Evolutionary conservation across 140 eudicot species (phyloP).

Genomic region (Senecio squalidus): DNA sequence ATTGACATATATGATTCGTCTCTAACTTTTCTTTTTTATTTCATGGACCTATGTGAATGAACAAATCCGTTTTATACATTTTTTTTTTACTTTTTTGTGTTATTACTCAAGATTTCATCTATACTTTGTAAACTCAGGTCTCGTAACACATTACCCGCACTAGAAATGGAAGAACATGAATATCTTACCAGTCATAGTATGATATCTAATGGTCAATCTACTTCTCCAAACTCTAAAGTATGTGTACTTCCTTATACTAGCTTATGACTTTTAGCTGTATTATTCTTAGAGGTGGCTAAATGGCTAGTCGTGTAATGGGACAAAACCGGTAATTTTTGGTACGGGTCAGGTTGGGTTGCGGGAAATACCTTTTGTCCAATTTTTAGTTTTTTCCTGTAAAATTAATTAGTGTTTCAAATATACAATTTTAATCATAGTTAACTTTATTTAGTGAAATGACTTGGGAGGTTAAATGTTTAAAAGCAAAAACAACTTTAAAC

Average conservation of each 20-base stretch:
- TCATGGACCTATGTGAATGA: slow-evolving; percentile 5
- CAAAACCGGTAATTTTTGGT: no score
- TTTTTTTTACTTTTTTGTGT: neutral
- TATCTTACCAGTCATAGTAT: slow-evolving; percentile 14
- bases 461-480: neutral
- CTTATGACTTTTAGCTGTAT: neutral
- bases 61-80: neutral
- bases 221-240: slow-evolving; percentile 42
- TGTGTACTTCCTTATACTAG: slow-evolving; percentile 21
- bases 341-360: neutral
- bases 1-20: neutral
- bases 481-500: neutral
- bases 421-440: neutral
- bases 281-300: neutral
- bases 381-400: neutral
- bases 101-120: neutral
- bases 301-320: neutral
- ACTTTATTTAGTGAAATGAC: neutral
- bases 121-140: slow-evolving; percentile 47
- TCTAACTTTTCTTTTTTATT: neutral
- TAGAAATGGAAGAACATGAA: slow-evolving; percentile 38
- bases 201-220: slow-evolving; percentile 33
- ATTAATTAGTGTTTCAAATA: neutral
- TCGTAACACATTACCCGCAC: slow-evolving; percentile 35
- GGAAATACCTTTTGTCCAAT: neutral